A percentile compares a stretch with the other conserved stretches of the same genome.
Evolutionary conservation across 148 eudicot genomes (phyloP).

Genomic region (Rheum nobile): DNA sequence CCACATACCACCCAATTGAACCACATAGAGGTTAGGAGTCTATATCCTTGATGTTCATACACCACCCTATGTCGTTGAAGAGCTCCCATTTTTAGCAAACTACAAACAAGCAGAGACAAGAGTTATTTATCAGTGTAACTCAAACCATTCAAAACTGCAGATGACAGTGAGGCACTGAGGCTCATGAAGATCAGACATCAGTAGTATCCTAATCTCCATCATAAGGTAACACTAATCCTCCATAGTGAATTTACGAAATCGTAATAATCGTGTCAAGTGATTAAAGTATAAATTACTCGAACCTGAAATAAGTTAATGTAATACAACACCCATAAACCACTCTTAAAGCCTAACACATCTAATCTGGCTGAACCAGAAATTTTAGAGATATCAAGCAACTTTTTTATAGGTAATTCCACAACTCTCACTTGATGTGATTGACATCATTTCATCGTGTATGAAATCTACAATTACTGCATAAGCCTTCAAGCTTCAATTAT

Average conservation of each 20-base stretch:
- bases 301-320: background rate
- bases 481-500: background rate
- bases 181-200: background rate
- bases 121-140: background rate
- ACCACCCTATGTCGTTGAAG: conserved; percentile 65
- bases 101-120: conserved; percentile 14
- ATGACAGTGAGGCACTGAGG: background rate
- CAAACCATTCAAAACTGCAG: background rate
- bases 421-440: no score
- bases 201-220: background rate
- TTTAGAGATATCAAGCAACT: no score
- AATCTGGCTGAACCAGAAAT: background rate
- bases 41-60: conserved; percentile 62
- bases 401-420: no score
- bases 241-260: no score
- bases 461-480: background rate
- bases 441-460: background rate
- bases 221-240: no score
- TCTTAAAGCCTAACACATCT: background rate
- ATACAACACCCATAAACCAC: no score
- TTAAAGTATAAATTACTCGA: background rate
- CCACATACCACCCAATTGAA: conserved; percentile 77
- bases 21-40: conserved; percentile 84
- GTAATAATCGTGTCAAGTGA: no score
- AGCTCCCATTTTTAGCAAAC: conserved; percentile 72